Evolutionary conservation across 1,139 yeast genomes (phyloP).

Genomic region (Blastobotrys niveus): DNA sequence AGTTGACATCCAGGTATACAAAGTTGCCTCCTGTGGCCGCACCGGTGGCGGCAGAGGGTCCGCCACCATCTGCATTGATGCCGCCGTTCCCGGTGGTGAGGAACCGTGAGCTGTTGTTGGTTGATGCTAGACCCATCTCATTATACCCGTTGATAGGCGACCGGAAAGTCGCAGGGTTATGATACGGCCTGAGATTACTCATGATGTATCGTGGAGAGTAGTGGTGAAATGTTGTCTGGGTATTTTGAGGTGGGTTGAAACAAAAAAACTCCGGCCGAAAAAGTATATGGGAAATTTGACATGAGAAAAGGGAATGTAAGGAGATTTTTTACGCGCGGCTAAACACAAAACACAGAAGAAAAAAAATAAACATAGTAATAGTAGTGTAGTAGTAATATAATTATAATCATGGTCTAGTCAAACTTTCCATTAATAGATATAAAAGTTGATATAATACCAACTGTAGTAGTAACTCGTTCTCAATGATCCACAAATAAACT

Average conservation of each 20-base stretch:
- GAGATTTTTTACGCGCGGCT: no score
- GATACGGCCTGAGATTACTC: conserved; percentile 53
- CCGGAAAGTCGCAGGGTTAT: conserved; percentile 62
- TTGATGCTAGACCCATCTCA: conserved; percentile 47
- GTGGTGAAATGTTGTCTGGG: neutral
- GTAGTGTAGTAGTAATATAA: no score
- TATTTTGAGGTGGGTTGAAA: neutral
- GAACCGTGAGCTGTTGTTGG: conserved; percentile 42
- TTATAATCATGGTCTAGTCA: no score
- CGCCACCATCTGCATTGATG: conserved; percentile 38
- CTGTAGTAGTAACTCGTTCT: no score
- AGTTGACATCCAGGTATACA: conserved; percentile 15
- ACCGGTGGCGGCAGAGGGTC: conserved; percentile 30
- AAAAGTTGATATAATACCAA: no score
- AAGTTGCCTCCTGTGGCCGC: neutral
- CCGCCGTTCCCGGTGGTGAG: conserved; percentile 45
- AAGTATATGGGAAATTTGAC: no score
- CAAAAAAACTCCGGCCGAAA: neutral
- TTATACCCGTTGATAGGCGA: conserved; percentile 38
- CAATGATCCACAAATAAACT: conserved; percentile 25
- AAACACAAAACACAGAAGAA: neutral
- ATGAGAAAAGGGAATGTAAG: no score
- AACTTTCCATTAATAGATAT: no score
- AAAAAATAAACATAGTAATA: neutral
- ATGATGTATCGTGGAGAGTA: conserved; percentile 3